Conservation (phyloP, 495 filamentous ascomycete species). For the Neurospora sp. region DNA sequence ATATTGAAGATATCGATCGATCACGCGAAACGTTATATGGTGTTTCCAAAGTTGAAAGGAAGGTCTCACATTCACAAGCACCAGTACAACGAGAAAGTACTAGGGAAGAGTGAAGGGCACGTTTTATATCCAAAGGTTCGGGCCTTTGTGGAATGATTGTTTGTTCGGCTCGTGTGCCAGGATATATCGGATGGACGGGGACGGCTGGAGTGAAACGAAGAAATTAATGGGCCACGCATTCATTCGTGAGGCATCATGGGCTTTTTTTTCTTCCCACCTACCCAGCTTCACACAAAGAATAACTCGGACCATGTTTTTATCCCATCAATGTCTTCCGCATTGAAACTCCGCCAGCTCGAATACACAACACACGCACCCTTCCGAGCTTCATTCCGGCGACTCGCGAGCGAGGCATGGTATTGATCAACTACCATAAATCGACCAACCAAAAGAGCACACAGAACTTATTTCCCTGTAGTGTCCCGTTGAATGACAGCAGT, state of each 20-base stretch:
- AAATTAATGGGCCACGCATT: not conserved
- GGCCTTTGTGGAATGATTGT: not conserved
- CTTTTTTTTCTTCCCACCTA: not conserved
- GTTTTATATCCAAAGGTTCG: not conserved
- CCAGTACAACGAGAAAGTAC: not conserved
- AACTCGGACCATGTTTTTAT: not conserved
- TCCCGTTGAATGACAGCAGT: not conserved
- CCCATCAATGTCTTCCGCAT: not conserved
- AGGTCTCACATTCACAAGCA: not conserved
- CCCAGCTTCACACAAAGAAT: not conserved
- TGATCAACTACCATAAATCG: not conserved
- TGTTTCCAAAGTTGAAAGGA: not conserved
- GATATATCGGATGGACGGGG: not conserved
- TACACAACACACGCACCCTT: not conserved
- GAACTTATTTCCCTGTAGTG: not conserved
- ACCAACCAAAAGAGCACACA: not conserved
- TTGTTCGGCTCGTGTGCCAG: not conserved
- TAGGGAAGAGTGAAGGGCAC: not conserved
- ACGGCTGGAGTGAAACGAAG: not conserved
- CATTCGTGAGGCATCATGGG: not conserved
- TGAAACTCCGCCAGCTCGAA: not conserved
- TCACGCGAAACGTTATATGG: not conserved
- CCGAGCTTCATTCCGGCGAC: not conserved
- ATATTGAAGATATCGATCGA: not conserved
- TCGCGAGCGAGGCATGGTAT: not conserved